Base-by-base conservation (phyloP, 306 rosid species). In the Cicer cuneatum region DNA sequence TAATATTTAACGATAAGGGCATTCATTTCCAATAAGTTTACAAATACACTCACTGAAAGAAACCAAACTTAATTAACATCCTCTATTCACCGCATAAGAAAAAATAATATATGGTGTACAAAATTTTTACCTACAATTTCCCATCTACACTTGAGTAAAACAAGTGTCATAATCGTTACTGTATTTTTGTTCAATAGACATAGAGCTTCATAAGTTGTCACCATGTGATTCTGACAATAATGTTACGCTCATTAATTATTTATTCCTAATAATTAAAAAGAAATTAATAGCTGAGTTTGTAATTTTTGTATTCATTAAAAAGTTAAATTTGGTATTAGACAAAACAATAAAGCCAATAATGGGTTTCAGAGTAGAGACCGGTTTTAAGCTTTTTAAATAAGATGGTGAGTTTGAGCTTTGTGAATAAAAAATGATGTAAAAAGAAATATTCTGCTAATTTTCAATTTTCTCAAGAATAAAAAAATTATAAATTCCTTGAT, bases 151-250 rank as follows among this genome's bases (percentile, higher is more conserved):
- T 13, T 49, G 62, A 74, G 79, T 74, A 63, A 62, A 74, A 48
- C 53, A 11, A 61, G 47, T 61, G 67, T 37, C 71, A 18, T 49
- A 38, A 62, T 74, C 42, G 21, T 38, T 74, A 49, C 54, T 2
- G 40, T 58, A 8, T 43, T 58, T 43, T 72, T 6, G 45, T 59
- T 29, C 74, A 54, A 79, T 53, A 61, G 49, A 48, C 54, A 7
- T 29, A 29, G 35, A 29, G 49, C 14, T 45, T 33, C 58, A 67
- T 69, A 47, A 18, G 49, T 78, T 21, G 45, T 21, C 51, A 51
- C 8, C 82, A 71, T 72, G 83, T 72, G 83, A 72, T 79, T 72
- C 74, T 72, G 74, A 79, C 83, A 43, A 13, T 19, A 65, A 35
- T 63, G 61, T 53, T 72, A 53, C 64, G 14, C 39, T 60, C 46